Percentiles rank a stretch among this genome's conserved stretches.
Conservation (phyloP, 352 stramenopile genomes). For the Globisporangium orthogonon region DNA sequence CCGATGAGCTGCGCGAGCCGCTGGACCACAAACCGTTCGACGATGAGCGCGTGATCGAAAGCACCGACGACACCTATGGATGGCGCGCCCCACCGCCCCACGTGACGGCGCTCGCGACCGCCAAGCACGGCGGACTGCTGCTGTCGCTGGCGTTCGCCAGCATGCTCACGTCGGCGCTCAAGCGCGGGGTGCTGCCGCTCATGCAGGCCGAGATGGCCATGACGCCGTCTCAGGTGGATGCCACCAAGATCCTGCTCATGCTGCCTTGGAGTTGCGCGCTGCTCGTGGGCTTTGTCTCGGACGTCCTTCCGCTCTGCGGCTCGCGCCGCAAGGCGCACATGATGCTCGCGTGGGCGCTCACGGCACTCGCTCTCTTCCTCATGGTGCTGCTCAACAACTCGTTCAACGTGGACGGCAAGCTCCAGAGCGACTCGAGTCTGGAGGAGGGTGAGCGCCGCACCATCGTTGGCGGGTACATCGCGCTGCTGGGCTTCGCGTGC, state of each 20-base stretch:
- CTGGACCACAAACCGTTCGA: constrained; percentile 17
- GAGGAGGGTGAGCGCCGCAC: constrained; percentile 12
- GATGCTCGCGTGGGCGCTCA: constrained; percentile 13
- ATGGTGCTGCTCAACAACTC: constrained; percentile 33
- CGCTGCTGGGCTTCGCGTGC: constrained; percentile 28
- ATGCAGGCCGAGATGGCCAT: constrained; percentile 31
- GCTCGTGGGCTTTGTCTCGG: constrained; percentile 14
- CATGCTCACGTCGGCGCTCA: constrained; percentile 34
- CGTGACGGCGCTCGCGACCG: constrained; percentile 16
- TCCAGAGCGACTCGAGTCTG: constrained; percentile 15
- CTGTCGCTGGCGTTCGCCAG: constrained; percentile 31
- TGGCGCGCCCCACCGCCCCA: constrained; percentile 8
- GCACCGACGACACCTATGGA: constrained; percentile 3
- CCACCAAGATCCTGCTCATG: constrained; percentile 27
- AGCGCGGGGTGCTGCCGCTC: constrained; percentile 30
- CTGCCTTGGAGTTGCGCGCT: constrained; percentile 31
- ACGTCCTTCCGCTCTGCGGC: constrained; percentile 11
- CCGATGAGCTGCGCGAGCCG: constrained; percentile 25
- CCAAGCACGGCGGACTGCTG: constrained; percentile 24
- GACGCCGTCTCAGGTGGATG: constrained; percentile 28
- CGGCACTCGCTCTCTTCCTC: constrained; percentile 23
- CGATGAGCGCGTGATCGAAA: constrained; percentile 3
- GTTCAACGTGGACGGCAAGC: constrained; percentile 15
- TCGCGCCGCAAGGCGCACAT: constrained; percentile 19
- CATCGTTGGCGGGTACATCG: constrained; percentile 28